These are phyloP conservation scores for Saccharomyces pastorianus DNA, from an alignment of 1,139 yeast genomes.

Conservation along the genomic window DNA sequence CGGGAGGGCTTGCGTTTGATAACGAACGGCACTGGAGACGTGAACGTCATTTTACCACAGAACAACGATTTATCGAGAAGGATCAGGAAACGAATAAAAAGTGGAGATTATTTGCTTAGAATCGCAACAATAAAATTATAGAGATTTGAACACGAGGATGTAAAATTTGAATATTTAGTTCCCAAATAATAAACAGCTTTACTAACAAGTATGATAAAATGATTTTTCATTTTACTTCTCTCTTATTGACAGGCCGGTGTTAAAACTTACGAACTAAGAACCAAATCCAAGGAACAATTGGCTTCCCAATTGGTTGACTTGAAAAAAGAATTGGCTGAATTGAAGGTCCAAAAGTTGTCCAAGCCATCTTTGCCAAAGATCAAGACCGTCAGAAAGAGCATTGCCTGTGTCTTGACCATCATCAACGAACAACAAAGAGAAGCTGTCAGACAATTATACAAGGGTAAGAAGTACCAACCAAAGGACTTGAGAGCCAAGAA, in stretches of 20 bases:
- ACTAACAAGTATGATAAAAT: conserved; percentile 28
- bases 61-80: neutral
- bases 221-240: neutral
- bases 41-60: neutral
- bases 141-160: neutral
- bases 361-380: conserved; percentile 91
- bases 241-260: conserved; percentile 18
- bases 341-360: conserved; percentile 92
- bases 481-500: no score
- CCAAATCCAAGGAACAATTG: no score
- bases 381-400: conserved; percentile 94
- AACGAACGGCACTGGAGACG: neutral
- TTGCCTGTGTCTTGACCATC: conserved; percentile 67
- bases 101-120: no score
- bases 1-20: neutral
- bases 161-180: neutral
- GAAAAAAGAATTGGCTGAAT: conserved; percentile 49
- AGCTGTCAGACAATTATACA: no score
- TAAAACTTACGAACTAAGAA: no score
- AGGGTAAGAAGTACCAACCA: no score
- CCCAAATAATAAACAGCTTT: neutral
- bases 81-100: conserved; percentile 33
- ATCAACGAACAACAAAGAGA: no score
- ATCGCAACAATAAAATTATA: no score
- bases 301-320: no score